Evolutionary conservation across 257 asterid species (phyloP).

Genomic region (Gynochthodes officinalis): DNA sequence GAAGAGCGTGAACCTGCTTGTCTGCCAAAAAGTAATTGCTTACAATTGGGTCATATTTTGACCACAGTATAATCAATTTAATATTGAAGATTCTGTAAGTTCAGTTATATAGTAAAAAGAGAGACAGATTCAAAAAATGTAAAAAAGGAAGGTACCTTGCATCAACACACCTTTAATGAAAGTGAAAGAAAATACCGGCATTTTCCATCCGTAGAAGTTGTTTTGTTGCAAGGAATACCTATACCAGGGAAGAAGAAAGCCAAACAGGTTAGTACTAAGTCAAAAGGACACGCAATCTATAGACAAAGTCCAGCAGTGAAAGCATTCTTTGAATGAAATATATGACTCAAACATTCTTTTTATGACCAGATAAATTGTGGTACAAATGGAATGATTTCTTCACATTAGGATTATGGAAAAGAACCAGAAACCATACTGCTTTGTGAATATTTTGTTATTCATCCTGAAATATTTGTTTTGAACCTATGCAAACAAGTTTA

Average conservation of each 20-base stretch:
- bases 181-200: conserved; percentile 95
- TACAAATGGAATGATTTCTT: not conserved
- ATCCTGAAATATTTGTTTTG: not conserved
- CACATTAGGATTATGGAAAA: not conserved
- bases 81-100: conserved; percentile 17
- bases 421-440: conserved; percentile 6
- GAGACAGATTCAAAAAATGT: conserved; percentile 9
- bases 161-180: conserved; percentile 98
- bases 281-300: not conserved
- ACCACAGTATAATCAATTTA: not conserved
- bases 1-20: conserved; percentile 59
- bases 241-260: not conserved
- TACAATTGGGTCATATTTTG: not conserved
- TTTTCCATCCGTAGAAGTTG: conserved; percentile 96
- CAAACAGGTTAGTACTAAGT: not conserved
- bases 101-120: conserved; percentile 15
- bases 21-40: conserved; percentile 26
- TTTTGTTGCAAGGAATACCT: conserved; percentile 96
- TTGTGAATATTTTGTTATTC: too few relatives aligned
- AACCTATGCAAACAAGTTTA: too few relatives aligned
- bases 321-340: not conserved
- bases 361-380: not conserved
- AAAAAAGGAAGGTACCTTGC: conserved; percentile 59
- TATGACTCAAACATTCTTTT: not conserved
- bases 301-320: not conserved